Evolutionary conservation across 345 rosid species (phyloP), one percentile per base, ranked within the genome.

Genomic region (Draba incana): DNA sequence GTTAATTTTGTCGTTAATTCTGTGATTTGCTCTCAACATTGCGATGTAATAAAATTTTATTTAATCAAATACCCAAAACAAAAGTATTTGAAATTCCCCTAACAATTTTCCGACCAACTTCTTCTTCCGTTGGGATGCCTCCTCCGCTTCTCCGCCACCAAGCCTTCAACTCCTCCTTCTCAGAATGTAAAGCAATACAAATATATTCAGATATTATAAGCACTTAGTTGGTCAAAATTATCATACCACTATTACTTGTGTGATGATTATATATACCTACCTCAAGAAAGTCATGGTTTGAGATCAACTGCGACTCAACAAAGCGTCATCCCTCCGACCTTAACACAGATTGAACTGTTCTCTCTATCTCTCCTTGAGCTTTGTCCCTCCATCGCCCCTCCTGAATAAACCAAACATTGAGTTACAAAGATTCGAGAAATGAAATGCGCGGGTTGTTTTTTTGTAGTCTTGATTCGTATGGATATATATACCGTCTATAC

Each of bases 211-310:
- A 57, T n/a, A 52, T 20, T 24, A 20, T 20, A 20, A 20, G 20
- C 20, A 20, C 20, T 20, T 20, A 20, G 20, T 20, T 20, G 20
- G 20, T 20, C 20, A 20, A 20, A 20, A 20, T 20, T 20, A 20
- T 20, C 20, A 20, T 20, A 20, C 20, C 20, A 20, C 20, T n/a
- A n/a, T n/a, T n/a, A n/a, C n/a, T n/a, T n/a, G n/a, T 31, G 24
- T n/a, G n/a, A n/a, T 11, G 55, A 69, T 54, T 5, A 31, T 4
- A 31, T 5, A 31, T 66, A 68, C 15, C 38, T 58, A 88, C 97
- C 97, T 85, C 87, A 8, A 81, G 84, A 75, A 93, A 94, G 62
- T 90, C 85, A 0, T 87, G 87, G 83, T 90, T 94, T 46, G 99
- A 94, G 74, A 93, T 82, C 75, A 80, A 87, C 76, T 71, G 92